phyloP scores from a whole-genome alignment of 2,329 filamentous ascomycete genomes.

The Sclerotinia sclerotiorum region DNA sequence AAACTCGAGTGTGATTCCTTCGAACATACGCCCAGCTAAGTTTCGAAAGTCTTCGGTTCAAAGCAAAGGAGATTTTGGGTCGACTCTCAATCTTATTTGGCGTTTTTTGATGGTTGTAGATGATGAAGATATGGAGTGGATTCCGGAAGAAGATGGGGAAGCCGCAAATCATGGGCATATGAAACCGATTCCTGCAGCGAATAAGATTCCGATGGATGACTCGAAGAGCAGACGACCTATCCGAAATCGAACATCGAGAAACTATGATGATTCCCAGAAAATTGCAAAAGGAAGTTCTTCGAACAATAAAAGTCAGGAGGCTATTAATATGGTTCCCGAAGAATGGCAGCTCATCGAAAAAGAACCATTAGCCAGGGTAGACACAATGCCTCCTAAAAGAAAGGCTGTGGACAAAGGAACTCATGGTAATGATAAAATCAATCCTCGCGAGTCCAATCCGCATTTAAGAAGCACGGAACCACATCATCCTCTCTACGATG shows the following conservation, averaged over 20 bases:
- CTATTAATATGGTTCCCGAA: not conserved
- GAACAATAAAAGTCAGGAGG: not conserved
- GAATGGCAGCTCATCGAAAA: not conserved
- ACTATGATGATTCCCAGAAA: not conserved
- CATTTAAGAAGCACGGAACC: not conserved
- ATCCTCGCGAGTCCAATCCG: not conserved
- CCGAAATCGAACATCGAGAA: no score
- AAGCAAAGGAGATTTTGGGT: not conserved
- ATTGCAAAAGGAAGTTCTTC: no score
- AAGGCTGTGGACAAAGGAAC: not conserved
- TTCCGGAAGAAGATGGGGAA: not conserved
- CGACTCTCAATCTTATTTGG: not conserved
- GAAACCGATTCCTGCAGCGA: not conserved
- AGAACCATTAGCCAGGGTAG: not conserved
- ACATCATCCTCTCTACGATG: not conserved
- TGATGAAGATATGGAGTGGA: not conserved
- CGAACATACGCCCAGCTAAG: not conserved
- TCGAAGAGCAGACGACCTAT: not conserved
- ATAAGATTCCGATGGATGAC: not conserved
- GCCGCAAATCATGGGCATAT: not conserved
- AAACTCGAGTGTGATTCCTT: not conserved
- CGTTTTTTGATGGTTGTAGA: not conserved
- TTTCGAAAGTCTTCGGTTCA: not conserved
- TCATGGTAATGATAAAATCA: not conserved
- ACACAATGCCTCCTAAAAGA: no score